Evolutionary conservation across 257 asterid species (phyloP).

Genomic region (Solanum appendiculatum): DNA sequence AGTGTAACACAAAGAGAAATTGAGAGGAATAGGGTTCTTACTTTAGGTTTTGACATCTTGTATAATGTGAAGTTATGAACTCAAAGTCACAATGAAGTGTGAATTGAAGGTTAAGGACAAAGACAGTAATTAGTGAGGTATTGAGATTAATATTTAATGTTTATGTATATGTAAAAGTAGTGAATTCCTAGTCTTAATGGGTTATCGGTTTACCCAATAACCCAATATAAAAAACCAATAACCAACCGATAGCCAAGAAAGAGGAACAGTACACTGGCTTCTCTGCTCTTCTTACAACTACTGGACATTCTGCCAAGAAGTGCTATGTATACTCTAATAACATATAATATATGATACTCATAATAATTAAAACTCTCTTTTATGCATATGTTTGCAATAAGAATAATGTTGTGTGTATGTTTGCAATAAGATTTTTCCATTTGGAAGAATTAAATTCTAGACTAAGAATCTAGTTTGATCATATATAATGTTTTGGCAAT

Average conservation of each 20-base stretch:
- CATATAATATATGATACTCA: background rate
- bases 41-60: too few species aligned
- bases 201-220: too few species aligned
- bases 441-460: background rate
- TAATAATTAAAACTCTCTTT: background rate
- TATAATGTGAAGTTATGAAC: too few species aligned
- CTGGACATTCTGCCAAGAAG: conserved; percentile 12
- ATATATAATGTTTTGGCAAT: background rate
- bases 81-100: too few species aligned
- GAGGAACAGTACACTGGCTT: background rate
- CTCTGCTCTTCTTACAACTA: background rate
- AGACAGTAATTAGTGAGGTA: too few species aligned
- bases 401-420: background rate
- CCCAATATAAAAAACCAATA: too few species aligned
- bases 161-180: too few species aligned
- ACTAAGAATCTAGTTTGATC: background rate
- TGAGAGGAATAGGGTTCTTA: too few species aligned
- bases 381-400: background rate
- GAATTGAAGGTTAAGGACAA: too few species aligned
- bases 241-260: background rate
- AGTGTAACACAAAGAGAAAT: too few species aligned
- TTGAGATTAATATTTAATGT: too few species aligned
- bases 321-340: conserved; percentile 8
- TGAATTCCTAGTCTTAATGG: too few species aligned
- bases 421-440: background rate